Conservation (phyloP, 495 filamentous ascomycete genomes). For the Podospora fimiseda region DNA sequence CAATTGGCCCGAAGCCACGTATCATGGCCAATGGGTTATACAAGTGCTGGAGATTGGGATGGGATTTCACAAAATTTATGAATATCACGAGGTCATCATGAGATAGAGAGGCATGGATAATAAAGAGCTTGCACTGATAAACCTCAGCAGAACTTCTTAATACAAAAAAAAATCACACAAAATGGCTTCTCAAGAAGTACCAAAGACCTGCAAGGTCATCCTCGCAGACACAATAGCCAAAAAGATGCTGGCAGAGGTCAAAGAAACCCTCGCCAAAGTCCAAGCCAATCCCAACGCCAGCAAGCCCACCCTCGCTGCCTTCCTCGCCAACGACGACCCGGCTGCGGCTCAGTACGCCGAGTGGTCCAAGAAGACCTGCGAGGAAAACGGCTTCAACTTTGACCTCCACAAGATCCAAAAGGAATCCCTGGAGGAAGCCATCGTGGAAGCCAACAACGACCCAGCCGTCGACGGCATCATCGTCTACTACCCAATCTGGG, state of each 20-base stretch:
- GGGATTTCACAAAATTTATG: too few species aligned
- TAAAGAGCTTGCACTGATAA: too few species aligned
- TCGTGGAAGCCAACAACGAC: constrained; percentile 78
- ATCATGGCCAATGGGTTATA: too few species aligned
- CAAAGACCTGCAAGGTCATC: constrained; percentile 82
- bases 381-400: constrained; percentile 87
- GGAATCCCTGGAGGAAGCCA: constrained; percentile 79
- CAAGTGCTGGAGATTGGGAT: too few species aligned
- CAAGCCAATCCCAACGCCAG: constrained; percentile 36
- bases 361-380: constrained; percentile 93
- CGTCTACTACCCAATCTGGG: constrained; percentile 96
- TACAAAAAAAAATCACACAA: background rate
- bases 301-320: constrained; percentile 77
- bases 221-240: constrained; percentile 78
- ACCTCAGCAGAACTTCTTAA: background rate
- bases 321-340: constrained; percentile 86
- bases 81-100: too few species aligned
- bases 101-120: too few species aligned
- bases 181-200: constrained; percentile 40
- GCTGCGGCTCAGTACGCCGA: constrained; percentile 89
- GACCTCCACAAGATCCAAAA: constrained; percentile 74
- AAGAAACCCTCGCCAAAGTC: constrained; percentile 60
- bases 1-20: too few species aligned
- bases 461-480: constrained; percentile 80
- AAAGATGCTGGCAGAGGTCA: constrained; percentile 69